Evolutionary conservation across 176 grass and related monocot species (phyloP), one percentile per base, ranked within the genome.

Genomic region (Cenchrus purpureus): DNA sequence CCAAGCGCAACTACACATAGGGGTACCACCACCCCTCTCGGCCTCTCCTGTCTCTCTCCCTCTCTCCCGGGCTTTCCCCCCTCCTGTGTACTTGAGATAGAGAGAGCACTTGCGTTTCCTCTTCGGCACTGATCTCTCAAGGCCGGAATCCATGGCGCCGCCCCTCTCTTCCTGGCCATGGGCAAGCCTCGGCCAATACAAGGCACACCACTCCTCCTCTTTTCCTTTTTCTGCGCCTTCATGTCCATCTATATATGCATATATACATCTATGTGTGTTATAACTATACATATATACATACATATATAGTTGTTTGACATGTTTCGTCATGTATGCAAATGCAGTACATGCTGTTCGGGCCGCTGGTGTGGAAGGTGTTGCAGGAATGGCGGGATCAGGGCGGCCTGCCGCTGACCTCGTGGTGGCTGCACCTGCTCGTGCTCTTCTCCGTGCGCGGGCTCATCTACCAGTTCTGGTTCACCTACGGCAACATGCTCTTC

Each of bases 101-200:
- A 40, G 63, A 25, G 34, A 16, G 37, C 37, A 40, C 37, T 40
- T 40, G 37, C 75, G 37, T 67, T 4, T 25, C 58, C 43, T 70
- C 79, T 87, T 72, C 31, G 5, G 31, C 50, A 16, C 61, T 54
- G 45, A 37, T 64, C 72, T 67, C 60, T 22, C 9, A 65, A 29
- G 34, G 3, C 13, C 25, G 3, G 60, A 12, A 4, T 69, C 63
- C 78, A 84, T 86, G 85, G 91, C 67, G 70, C n/a, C 85, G n/a
- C 86, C 87, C 55, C 88, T 98, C 52, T 92, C 93, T 57, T 92
- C 96, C 31, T 98, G 96, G 96, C 96, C 96, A 44, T 95, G 91
- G 93, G 80, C 77, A 49, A 88, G 87, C 86, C 82, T 98, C 14
- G 90, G 93, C 62, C 56, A 80, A 14, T 95, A 87, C 88, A 98